Evolutionary conservation across 371 early-diverging fungal genomes (phyloP), one percentile per base, ranked within the genome.

Genomic region (Gilbertella persicaria): DNA sequence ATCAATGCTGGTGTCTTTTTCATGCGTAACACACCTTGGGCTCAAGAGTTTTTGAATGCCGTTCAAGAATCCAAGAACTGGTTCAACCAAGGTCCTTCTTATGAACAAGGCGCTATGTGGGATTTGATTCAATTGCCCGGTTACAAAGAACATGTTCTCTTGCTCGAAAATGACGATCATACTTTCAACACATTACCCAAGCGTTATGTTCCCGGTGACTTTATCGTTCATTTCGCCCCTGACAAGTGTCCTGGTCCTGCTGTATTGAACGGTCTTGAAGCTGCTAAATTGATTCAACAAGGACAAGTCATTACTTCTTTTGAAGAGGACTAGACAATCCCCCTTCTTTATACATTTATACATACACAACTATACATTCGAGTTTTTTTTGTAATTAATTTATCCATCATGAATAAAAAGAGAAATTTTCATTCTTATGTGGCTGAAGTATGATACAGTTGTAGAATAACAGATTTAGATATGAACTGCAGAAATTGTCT

Each of bases 71-170:
- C 66, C 7, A 67, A 50, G 6, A 66, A 66, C 9, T 82, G 80
- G 72, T 84, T 75, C 49, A 67, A 62, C 23, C 48, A 65, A 47
- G 58, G 59, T 3, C 69, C 77, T 13, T 71, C 73, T 30, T 83
- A 73, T 54, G 87, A 84, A 48, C 85, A 84, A 51, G 72, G 75
- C 12, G 87, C 87, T 13, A 83, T 86, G 71, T 81, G 82, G 80
- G 74, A 83, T 6, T 55, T 82, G 12, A 76, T 84, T 64, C 64
- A 56, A 24, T 57, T 67, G 8, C 60, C 66, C 2, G 55, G 52
- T 2, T 60, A 65, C 44, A 58, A 62, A 37, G 44, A 49, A 1
- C 67, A 67, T 24, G 71, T 79, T 1, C 50, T 75, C 23, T 40
- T 83, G 16, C 71, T 83, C 7, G 76, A 80, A 37, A 53, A 68